Percentiles rank a stretch among this genome's conserved stretches.
Evolutionary conservation across 2,329 filamentous ascomycete species (phyloP).

Genomic region (Diplodia sapinea): DNA sequence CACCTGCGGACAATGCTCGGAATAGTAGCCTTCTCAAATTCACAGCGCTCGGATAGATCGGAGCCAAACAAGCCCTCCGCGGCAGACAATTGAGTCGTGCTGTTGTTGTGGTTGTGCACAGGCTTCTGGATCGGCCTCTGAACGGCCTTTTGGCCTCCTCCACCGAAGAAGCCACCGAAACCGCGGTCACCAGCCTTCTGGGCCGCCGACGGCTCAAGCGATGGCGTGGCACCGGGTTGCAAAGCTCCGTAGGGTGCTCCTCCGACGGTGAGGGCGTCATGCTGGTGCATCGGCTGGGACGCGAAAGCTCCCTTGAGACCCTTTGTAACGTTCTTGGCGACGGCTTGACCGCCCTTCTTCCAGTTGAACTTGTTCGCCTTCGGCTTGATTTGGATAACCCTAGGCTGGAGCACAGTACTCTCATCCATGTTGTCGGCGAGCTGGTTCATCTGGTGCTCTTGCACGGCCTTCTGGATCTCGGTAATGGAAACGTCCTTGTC

Average conservation of each 20-base stretch:
- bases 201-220: background rate
- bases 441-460: conserved; percentile 47
- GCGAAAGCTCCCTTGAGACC: conserved; percentile 91
- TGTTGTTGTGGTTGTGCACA: conserved; percentile 47
- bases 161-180: conserved; percentile 43
- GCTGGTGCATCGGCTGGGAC: conserved; percentile 61
- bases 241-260: conserved; percentile 52
- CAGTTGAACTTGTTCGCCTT: conserved; percentile 97
- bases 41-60: conserved; percentile 82
- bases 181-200: conserved; percentile 34
- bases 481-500: conserved; percentile 47
- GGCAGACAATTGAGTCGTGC: conserved; percentile 39
- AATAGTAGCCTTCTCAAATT: conserved; percentile 86
- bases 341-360: conserved; percentile 94
- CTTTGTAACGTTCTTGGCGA: conserved; percentile 93
- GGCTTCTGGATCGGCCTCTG: conserved; percentile 34
- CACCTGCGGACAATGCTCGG: conserved; percentile 90
- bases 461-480: conserved; percentile 52
- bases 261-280: conserved; percentile 55
- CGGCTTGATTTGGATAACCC: conserved; percentile 89
- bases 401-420: conserved; percentile 72
- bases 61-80: conserved; percentile 75
- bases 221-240: conserved; percentile 2
- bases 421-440: conserved; percentile 67
- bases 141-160: conserved; percentile 43